Evolutionary conservation across 2,329 filamentous ascomycete species (phyloP).

Genomic region (Neocatenulostroma microsporum): DNA sequence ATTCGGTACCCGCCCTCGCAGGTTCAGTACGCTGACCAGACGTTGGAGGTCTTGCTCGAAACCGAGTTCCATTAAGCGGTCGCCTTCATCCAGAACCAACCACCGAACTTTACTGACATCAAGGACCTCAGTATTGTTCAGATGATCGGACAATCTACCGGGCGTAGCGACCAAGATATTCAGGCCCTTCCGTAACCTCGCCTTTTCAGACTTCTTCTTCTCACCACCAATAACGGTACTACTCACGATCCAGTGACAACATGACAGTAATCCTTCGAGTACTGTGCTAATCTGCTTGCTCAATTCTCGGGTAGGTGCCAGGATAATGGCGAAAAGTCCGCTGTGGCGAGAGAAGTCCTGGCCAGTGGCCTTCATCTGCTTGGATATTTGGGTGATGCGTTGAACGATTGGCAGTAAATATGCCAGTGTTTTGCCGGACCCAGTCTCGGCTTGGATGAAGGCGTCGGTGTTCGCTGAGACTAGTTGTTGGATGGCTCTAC

Average conservation of each 20-base stretch:
- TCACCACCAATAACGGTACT: constrained; percentile 72
- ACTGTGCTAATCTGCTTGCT: constrained; percentile 90
- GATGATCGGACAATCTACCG: constrained; percentile 80
- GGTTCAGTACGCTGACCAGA: constrained; percentile 71
- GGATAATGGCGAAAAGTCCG: constrained; percentile 85
- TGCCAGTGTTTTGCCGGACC: constrained; percentile 94
- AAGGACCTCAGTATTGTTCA: constrained; percentile 84
- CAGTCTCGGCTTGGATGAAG: constrained; percentile 94
- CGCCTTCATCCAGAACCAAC: constrained; percentile 91
- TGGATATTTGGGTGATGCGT: constrained; percentile 68
- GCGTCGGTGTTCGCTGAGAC: constrained; percentile 76
- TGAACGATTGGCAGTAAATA: constrained; percentile 91
- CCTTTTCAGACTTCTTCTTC: constrained; percentile 78
- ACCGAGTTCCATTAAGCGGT: constrained; percentile 95
- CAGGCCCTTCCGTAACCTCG: constrained; percentile 83
- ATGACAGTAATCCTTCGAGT: constrained; percentile 75
- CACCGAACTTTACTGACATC: constrained; percentile 85
- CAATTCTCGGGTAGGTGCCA: constrained; percentile 87
- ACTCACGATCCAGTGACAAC: constrained; percentile 87
- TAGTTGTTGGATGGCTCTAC: constrained; percentile 74
- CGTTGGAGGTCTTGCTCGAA: constrained; percentile 91
- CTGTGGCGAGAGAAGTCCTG: constrained; percentile 66
- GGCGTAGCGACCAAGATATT: constrained; percentile 96
- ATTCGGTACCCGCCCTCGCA: constrained; percentile 52
- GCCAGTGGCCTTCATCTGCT: constrained; percentile 36